Conservation (phyloP, 129 eudicot species). For the Flaveria ramosissima region DNA sequence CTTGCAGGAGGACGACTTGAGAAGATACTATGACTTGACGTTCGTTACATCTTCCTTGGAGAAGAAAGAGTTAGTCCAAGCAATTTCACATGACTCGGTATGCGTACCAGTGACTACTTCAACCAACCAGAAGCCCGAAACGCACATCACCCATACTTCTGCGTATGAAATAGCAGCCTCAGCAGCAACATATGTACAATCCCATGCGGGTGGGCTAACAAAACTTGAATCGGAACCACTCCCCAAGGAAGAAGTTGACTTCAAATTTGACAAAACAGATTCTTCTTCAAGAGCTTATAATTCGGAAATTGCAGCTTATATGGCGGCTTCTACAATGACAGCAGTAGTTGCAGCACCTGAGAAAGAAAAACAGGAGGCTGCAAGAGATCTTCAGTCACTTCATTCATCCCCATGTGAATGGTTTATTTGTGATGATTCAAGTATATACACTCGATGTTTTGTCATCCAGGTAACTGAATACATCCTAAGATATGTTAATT, state of each 20-base stretch:
- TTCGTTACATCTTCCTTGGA: conserved; percentile 76
- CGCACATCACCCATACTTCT: conserved; percentile 29
- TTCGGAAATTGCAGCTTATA: conserved; percentile 75
- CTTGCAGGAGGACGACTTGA: conserved; percentile 62
- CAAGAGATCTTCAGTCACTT: conserved; percentile 68
- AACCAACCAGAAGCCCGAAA: conserved; percentile 18
- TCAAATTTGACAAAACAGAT: conserved; percentile 28
- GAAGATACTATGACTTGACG: conserved; percentile 60
- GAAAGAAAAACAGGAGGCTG: conserved; percentile 72
- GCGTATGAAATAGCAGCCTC: conserved; percentile 83
- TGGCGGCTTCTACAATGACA: conserved; percentile 88
- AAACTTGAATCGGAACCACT: conserved; percentile 34
- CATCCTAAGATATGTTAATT: background rate
- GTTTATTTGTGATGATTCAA: conserved; percentile 79
- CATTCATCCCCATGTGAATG: conserved; percentile 86
- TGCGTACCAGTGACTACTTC: conserved; percentile 27
- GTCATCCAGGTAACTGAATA: conserved; percentile 62
- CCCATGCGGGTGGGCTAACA: conserved; percentile 47
- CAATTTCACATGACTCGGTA: conserved; percentile 40
- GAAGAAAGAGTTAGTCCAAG: conserved; percentile 62
- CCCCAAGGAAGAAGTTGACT: conserved; percentile 17
- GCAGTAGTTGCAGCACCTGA: conserved; percentile 87
- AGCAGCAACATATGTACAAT: conserved; percentile 74
- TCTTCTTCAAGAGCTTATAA: conserved; percentile 41
- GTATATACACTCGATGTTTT: conserved; percentile 72